These are phyloP conservation scores for Globisporangium sylvaticum DNA, from an alignment of 352 stramenopile species.

Conservation along the genomic window DNA sequence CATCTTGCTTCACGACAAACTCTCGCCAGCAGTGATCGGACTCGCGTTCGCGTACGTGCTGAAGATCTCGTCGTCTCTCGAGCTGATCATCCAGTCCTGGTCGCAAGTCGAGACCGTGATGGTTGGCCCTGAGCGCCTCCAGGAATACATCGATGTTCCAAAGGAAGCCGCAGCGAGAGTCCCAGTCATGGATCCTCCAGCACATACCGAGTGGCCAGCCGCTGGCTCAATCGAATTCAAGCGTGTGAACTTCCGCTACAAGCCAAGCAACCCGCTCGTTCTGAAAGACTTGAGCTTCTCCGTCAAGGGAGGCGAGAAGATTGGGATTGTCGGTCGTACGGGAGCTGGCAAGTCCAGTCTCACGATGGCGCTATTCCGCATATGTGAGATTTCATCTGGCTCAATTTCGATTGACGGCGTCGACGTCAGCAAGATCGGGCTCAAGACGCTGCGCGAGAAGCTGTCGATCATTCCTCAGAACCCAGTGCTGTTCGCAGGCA, in stretches of 20 bases:
- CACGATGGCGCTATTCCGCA: not conserved
- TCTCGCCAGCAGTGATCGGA: constrained; percentile 59
- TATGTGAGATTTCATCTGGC: constrained; percentile 62
- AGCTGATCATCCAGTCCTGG: constrained; percentile 61
- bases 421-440: constrained; percentile 55
- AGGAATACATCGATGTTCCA: constrained; percentile 60
- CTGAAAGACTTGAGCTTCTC: constrained; percentile 36
- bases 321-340: constrained; percentile 70
- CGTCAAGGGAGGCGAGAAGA: constrained; percentile 46
- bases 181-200: constrained; percentile 29
- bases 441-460: constrained; percentile 67
- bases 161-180: constrained; percentile 18
- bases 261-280: constrained; percentile 45
- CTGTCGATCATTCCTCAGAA: constrained; percentile 91
- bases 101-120: constrained; percentile 46
- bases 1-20: constrained; percentile 26
- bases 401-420: constrained; percentile 85
- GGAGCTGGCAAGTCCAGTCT: not conserved
- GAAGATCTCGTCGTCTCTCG: constrained; percentile 64
- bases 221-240: constrained; percentile 78
- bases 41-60: constrained; percentile 83
- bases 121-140: constrained; percentile 78
- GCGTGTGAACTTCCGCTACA: constrained; percentile 88
- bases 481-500: constrained; percentile 87
- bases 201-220: constrained; percentile 62